These are phyloP conservation scores for Globisporangium viniferum DNA, from an alignment of 352 stramenopile species.

Conservation along the genomic window DNA sequence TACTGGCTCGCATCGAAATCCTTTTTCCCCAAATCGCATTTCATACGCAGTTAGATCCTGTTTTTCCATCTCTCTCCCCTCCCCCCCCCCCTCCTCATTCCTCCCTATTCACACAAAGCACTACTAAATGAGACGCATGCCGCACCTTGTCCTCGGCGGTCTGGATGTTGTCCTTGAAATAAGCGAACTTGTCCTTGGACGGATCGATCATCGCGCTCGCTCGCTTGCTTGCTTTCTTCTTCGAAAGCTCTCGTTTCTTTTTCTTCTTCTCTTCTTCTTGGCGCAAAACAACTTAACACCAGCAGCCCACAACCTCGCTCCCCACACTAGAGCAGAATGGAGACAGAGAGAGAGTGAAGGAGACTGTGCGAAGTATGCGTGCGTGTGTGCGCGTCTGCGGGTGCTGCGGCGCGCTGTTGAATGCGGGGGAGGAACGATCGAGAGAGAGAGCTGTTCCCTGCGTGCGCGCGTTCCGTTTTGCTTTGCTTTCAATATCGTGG, in stretches of 20 bases:
- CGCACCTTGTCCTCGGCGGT: conserved; percentile 82
- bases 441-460: not conserved
- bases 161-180: conserved; percentile 90
- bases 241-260: not conserved
- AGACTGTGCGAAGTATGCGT: not conserved
- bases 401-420: not conserved
- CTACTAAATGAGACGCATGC: not conserved
- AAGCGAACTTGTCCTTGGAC: conserved; percentile 87
- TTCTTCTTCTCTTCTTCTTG: not conserved
- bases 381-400: not conserved
- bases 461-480: conserved; percentile 13
- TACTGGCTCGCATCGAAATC: conserved; percentile 88
- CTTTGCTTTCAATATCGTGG: conserved; percentile 13
- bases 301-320: not conserved
- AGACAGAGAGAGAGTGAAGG: not conserved
- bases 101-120: not conserved
- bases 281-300: not conserved
- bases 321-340: not conserved
- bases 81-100: not conserved
- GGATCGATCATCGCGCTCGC: conserved; percentile 68
- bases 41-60: not conserved
- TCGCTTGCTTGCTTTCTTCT: conserved; percentile 1
- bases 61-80: not conserved
- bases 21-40: conserved; percentile 22
- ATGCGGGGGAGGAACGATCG: conserved; percentile 1